Evolutionary conservation across 108 stramenopile species (phyloP).

Genomic region (Epipyxis sp.): DNA sequence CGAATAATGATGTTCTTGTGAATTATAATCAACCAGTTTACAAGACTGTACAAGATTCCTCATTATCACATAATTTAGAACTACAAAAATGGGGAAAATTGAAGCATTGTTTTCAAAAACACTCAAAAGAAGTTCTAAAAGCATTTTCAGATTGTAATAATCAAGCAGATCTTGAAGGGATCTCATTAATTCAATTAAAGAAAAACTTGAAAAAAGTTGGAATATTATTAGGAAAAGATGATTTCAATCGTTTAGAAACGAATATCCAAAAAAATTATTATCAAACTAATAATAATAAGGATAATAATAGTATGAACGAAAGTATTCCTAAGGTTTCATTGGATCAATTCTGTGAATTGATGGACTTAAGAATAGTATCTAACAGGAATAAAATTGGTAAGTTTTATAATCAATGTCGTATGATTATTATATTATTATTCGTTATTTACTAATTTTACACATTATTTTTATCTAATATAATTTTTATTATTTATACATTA

Average conservation of each 20-base stretch:
- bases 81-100: not conserved
- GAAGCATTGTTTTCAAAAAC: not conserved
- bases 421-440: no score
- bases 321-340: not conserved
- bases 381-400: not conserved
- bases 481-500: no score
- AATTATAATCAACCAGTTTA: not conserved
- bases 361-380: not conserved
- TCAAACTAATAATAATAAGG: no score
- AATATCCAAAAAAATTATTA: no score
- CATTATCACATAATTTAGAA: not conserved
- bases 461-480: no score
- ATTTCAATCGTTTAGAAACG: not conserved
- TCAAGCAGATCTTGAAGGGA: not conserved
- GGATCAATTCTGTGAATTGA: not conserved
- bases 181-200: not conserved
- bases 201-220: not conserved
- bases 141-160: not conserved
- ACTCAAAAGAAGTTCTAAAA: not conserved
- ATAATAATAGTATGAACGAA: not conserved
- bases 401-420: no score
- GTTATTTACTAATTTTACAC: no score
- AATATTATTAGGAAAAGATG: not conserved
- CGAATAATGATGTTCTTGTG: not conserved
- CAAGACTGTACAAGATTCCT: not conserved